Evolutionary conservation across 2,329 filamentous ascomycete species (phyloP).

Genomic region (Aspergillus aculeatus): DNA sequence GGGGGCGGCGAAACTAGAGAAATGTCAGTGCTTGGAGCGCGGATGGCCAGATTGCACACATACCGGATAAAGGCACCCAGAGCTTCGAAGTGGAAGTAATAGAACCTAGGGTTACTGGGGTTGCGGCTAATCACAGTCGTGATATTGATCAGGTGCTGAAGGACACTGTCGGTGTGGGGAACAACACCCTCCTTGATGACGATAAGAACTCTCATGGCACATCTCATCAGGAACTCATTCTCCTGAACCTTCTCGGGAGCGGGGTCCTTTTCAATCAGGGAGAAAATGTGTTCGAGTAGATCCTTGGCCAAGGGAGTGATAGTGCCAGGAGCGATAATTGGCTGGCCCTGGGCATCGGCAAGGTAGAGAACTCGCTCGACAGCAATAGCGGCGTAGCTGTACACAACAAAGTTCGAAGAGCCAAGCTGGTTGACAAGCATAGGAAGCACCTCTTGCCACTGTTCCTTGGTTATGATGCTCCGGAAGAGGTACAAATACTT

Average conservation of each 20-base stretch:
- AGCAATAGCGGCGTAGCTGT: constrained; percentile 94
- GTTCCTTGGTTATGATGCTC: constrained; percentile 84
- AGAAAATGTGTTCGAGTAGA: constrained; percentile 84
- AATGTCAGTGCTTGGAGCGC: constrained; percentile 12
- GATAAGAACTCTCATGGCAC: constrained; percentile 94
- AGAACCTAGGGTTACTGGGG: constrained; percentile 95
- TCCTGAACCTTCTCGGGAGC: constrained; percentile 93
- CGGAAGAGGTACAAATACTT: constrained; percentile 98
- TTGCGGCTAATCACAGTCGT: constrained; percentile 91
- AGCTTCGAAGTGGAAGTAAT: constrained; percentile 97
- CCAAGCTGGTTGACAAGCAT: constrained; percentile 88
- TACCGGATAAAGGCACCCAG: constrained; percentile 81
- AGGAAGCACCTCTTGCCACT: constrained; percentile 87
- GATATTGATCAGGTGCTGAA: constrained; percentile 82
- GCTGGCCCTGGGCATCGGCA: constrained; percentile 69
- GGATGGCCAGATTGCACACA: constrained; percentile 14
- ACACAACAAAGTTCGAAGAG: constrained; percentile 90
- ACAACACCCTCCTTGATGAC: constrained; percentile 82
- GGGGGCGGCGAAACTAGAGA: constrained; percentile 61
- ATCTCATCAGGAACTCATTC: constrained; percentile 98
- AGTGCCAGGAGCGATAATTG: constrained; percentile 75
- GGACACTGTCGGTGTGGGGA: constrained; percentile 71
- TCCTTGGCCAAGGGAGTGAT: constrained; percentile 82
- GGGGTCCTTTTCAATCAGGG: constrained; percentile 79
- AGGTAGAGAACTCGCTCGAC: constrained; percentile 91